Evolutionary conservation across 805 yeast genomes (phyloP).

Genomic region (Metschnikowia chrysomelidarum): DNA sequence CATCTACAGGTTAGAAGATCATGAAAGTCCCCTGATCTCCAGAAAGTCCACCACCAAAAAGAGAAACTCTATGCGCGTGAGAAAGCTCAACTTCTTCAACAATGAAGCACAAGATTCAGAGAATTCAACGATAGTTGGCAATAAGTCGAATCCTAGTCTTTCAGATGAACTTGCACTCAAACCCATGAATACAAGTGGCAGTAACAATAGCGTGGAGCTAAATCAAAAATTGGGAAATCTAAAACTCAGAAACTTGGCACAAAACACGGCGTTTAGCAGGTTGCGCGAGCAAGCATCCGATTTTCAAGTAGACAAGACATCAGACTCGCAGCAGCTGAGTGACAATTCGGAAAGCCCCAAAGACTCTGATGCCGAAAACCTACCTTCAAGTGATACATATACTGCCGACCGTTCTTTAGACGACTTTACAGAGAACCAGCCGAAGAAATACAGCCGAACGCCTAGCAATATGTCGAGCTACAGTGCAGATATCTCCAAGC

Average conservation of each 20-base stretch:
- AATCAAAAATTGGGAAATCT: constrained; percentile 6
- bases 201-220: neutral
- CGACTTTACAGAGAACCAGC: neutral
- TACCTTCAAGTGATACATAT: neutral
- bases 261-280: constrained; percentile 38
- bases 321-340: neutral
- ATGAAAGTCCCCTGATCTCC: constrained; percentile 29
- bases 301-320: neutral
- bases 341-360: neutral
- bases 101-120: neutral
- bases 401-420: neutral
- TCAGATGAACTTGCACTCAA: too few relatives aligned
- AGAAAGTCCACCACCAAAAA: constrained; percentile 40
- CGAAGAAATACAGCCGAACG: neutral
- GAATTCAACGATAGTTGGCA: neutral
- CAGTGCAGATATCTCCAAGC: neutral
- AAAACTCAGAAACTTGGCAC: constrained; percentile 23
- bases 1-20: constrained; percentile 33
- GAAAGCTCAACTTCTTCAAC: constrained; percentile 38
- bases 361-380: neutral
- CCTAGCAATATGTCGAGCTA: neutral
- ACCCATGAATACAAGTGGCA: too few relatives aligned
- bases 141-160: too few relatives aligned
- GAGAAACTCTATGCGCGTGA: constrained; percentile 39
- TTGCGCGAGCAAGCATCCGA: constrained; percentile 22